Evolutionary conservation across 306 rosid genomes (phyloP).

Genomic region (cucumber (Cucumis sativus)): DNA sequence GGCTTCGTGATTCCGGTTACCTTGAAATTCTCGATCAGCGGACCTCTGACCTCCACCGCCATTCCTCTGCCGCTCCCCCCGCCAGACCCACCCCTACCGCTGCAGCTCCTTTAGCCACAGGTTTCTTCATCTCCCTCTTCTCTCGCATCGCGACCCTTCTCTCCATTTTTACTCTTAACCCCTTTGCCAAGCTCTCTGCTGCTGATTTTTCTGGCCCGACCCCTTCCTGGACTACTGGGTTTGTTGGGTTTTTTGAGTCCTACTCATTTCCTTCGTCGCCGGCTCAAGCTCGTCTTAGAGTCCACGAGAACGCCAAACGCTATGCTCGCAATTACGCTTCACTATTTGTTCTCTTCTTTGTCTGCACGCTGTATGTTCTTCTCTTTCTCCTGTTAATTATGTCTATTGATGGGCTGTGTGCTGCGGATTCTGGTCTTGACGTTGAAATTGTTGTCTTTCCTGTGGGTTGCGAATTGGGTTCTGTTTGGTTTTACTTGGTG

Average conservation of each 20-base stretch:
- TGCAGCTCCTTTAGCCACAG: slow-evolving; percentile 18
- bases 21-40: slow-evolving; percentile 79
- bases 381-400: background rate
- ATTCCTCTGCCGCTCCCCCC: slow-evolving; percentile 13
- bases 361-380: slow-evolving; percentile 53
- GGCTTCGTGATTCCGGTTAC: slow-evolving; percentile 94
- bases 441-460: background rate
- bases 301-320: slow-evolving; percentile 82
- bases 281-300: slow-evolving; percentile 70
- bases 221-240: slow-evolving; percentile 67
- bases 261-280: slow-evolving; percentile 76
- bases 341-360: slow-evolving; percentile 54
- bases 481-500: background rate
- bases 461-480: background rate
- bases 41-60: slow-evolving; percentile 35
- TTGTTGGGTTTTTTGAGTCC: slow-evolving; percentile 38
- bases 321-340: slow-evolving; percentile 79
- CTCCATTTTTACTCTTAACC: slow-evolving; percentile 64
- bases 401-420: background rate
- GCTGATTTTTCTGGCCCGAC: slow-evolving; percentile 58
- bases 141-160: slow-evolving; percentile 47
- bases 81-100: slow-evolving; percentile 6
- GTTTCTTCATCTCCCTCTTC: slow-evolving; percentile 32
- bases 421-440: background rate
- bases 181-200: slow-evolving; percentile 69